Percentiles rank a stretch among this genome's conserved stretches.
phyloP scores from a whole-genome alignment of 2,329 filamentous ascomycete genomes.

The Fusarium sulawesiense region DNA sequence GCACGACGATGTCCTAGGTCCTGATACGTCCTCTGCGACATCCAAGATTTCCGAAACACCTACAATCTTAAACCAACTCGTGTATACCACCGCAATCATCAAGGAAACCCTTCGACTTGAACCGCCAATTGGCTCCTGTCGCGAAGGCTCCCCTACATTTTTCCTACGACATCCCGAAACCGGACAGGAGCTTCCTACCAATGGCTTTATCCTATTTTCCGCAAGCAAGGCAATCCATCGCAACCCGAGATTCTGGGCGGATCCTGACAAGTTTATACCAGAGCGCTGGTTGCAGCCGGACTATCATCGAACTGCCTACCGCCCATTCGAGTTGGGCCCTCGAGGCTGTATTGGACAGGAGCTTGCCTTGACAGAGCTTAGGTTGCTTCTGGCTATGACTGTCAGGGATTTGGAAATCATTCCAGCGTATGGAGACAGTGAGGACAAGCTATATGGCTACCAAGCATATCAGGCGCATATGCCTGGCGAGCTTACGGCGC shows the following conservation, averaged over 20 bases:
- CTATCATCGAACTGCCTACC: background rate
- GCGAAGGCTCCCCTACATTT: background rate
- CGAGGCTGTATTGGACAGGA: conserved; percentile 7
- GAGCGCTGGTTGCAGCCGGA: background rate
- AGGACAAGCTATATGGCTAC: background rate
- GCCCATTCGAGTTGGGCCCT: conserved; percentile 5
- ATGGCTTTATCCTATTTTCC: conserved; percentile 10
- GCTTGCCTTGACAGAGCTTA: conserved; percentile 1
- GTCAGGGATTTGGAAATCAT: conserved; percentile 6
- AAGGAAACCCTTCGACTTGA: conserved; percentile 11
- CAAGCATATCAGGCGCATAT: conserved; percentile 1
- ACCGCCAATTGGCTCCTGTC: background rate
- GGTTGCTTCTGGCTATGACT: background rate
- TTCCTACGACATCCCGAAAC: conserved; percentile 1
- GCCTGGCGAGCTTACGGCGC: conserved; percentile 1
- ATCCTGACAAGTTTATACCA: background rate
- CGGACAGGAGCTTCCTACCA: background rate
- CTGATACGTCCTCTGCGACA: background rate
- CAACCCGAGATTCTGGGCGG: background rate
- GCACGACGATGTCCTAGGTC: background rate
- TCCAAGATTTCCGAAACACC: background rate
- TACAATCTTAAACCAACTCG: background rate
- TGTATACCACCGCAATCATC: conserved; percentile 5
- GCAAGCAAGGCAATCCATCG: conserved; percentile 4
- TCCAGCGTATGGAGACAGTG: background rate